Evolutionary conservation across 2,329 filamentous ascomycete genomes (phyloP).

Genomic region (Orbilia brochopaga): DNA sequence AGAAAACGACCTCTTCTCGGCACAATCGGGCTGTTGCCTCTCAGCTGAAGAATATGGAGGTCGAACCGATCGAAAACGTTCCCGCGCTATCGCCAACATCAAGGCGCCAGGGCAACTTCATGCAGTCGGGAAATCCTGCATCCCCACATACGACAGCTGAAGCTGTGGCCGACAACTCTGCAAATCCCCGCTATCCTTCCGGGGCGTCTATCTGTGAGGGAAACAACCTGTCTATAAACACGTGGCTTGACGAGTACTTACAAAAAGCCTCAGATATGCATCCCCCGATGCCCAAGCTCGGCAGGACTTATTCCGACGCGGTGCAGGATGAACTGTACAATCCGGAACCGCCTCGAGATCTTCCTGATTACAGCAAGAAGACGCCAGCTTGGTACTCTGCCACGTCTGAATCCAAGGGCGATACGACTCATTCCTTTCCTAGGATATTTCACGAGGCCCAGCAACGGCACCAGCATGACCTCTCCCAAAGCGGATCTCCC

Average conservation of each 20-base stretch:
- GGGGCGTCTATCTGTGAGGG: constrained; percentile 54
- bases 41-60: constrained; percentile 42
- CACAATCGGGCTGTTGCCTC: constrained; percentile 26
- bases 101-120: constrained; percentile 36
- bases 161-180: neutral
- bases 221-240: constrained; percentile 55
- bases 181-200: constrained; percentile 33
- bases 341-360: constrained; percentile 65
- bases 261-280: constrained; percentile 66
- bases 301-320: constrained; percentile 83
- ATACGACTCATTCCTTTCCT: constrained; percentile 62
- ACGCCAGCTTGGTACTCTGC: constrained; percentile 71
- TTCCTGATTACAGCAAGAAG: constrained; percentile 64
- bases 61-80: constrained; percentile 52
- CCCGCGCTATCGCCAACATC: constrained; percentile 54
- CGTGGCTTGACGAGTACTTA: constrained; percentile 72
- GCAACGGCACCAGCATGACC: constrained; percentile 51
- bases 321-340: constrained; percentile 86
- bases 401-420: constrained; percentile 61
- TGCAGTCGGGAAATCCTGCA: neutral
- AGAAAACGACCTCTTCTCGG: constrained; percentile 17
- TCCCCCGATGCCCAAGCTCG: constrained; percentile 73
- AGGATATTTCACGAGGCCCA: constrained; percentile 58
- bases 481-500: constrained; percentile 28
- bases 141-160: neutral